These are phyloP conservation scores for Thalassiosira hispida DNA, from an alignment of 352 stramenopile species.

Conservation along the genomic window DNA sequence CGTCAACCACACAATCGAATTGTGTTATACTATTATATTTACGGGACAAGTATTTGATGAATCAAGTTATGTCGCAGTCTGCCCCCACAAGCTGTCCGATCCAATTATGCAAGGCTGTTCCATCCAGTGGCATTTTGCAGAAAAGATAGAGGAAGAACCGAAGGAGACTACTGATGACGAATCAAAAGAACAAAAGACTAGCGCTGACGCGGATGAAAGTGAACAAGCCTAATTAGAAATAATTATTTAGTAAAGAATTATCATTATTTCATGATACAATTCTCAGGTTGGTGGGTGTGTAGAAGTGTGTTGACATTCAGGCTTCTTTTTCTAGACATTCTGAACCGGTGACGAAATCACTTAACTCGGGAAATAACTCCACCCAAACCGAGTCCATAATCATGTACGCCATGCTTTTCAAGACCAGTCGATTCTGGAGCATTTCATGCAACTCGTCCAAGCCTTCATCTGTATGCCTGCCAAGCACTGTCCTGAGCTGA, in stretches of 20 bases:
- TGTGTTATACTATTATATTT: no score
- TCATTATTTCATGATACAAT: no score
- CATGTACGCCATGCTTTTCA: constrained; percentile 83
- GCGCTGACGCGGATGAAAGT: neutral
- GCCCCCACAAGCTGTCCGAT: no score
- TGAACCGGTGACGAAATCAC: constrained; percentile 73
- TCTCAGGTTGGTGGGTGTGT: neutral
- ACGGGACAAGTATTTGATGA: no score
- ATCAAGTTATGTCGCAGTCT: no score
- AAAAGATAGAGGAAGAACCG: no score
- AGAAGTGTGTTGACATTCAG: constrained; percentile 12
- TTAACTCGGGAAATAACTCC: constrained; percentile 82
- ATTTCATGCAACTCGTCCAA: constrained; percentile 84
- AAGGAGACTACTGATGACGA: neutral
- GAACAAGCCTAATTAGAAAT: constrained; percentile 3
- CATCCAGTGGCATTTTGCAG: no score
- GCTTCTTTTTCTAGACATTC: constrained; percentile 66
- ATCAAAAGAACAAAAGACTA: neutral
- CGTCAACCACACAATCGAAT: no score
- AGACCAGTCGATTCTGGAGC: constrained; percentile 84
- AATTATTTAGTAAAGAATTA: constrained; percentile 1
- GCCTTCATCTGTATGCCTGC: constrained; percentile 78
- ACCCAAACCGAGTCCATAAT: constrained; percentile 80
- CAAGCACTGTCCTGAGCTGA: constrained; percentile 76
- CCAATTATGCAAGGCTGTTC: no score